Conservation (phyloP, 2,329 filamentous ascomycete species). For the Penicillium sp. region DNA sequence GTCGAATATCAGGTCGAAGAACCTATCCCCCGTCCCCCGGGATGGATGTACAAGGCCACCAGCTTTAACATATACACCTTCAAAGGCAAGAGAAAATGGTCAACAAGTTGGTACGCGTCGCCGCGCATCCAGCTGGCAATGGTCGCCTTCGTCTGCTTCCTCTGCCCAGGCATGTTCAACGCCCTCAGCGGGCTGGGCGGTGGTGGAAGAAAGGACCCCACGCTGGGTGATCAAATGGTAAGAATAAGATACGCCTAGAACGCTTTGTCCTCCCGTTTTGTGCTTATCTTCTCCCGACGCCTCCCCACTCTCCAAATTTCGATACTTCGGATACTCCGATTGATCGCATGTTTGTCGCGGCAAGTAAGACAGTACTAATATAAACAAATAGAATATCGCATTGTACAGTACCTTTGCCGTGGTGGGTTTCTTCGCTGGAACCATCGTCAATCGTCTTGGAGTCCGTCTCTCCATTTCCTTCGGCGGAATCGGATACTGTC, state of each 20-base stretch:
- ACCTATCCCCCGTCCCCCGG: slow-evolving; percentile 9
- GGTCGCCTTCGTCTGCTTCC: slow-evolving; percentile 64
- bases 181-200: slow-evolving; percentile 59
- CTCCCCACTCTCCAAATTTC: neutral
- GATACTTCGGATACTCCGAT: neutral
- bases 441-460: slow-evolving; percentile 42
- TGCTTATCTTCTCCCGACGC: neutral
- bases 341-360: neutral
- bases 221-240: slow-evolving; percentile 52
- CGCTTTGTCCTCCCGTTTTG: neutral
- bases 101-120: slow-evolving; percentile 64
- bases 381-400: slow-evolving; percentile 51
- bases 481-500: slow-evolving; percentile 43
- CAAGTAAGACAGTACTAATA: neutral
- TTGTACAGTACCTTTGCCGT: slow-evolving; percentile 67
- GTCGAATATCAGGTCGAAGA: neutral
- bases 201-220: slow-evolving; percentile 52
- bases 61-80: too few species aligned
- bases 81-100: too few species aligned
- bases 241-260: neutral
- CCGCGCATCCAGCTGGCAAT: slow-evolving; percentile 64
- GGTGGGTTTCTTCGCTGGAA: slow-evolving; percentile 58
- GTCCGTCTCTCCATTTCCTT: slow-evolving; percentile 40
- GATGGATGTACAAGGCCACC: slow-evolving; percentile 57
- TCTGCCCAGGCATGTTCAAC: slow-evolving; percentile 67